Evolutionary conservation across 2,329 filamentous ascomycete genomes (phyloP), one percentile per base, ranked within the genome.

Genomic region (Juglanconis juglandina): DNA sequence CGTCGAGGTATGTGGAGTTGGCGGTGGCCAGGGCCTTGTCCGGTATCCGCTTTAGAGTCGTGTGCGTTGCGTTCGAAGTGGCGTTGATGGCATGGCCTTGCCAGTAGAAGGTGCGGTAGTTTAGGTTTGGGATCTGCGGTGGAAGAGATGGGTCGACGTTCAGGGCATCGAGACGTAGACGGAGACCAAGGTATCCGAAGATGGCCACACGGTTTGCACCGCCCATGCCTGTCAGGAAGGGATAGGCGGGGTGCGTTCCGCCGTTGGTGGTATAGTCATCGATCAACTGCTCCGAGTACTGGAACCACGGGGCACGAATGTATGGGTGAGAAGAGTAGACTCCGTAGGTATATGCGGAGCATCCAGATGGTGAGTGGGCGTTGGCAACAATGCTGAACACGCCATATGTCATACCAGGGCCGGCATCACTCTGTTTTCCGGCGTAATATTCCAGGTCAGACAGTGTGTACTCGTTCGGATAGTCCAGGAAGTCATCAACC

Each of bases 1-100:
- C 68, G 62, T 79, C 77, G 39, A 77, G 75, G 67, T 84, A 90
- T 0, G 76, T 78, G 14, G 69, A 63, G 65, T 87, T 85, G 7
- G 84, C 86, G 1, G 77, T 81, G 0, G 78, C 67, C 1, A 86
- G 77, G 0, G 74, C 41, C 17, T n/a, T 49, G 5, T 14, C 46
- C 1, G 58, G 53, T 13, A 61, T 56, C 3, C 61, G 59, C 46
- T 52, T 48, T 10, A 63, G 69, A 1, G 66, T 68, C 0, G 70
- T 53, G 3, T 77, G 74, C 3, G 73, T 74, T 0, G 75, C 68
- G 32, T 63, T 63, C 0, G 61, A 63, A 1, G 58, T 58, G 8
- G 58, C 61, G 24, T 63, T 58, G 35, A 63, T 56, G 10, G 61
- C 53, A 8, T 63, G 47, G 34, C 61, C 61, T 34, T 63, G 61